Evolutionary conservation across 2,329 filamentous ascomycete species (phyloP), one percentile per base, ranked within the genome.

Genomic region (Botrytis elliptica): DNA sequence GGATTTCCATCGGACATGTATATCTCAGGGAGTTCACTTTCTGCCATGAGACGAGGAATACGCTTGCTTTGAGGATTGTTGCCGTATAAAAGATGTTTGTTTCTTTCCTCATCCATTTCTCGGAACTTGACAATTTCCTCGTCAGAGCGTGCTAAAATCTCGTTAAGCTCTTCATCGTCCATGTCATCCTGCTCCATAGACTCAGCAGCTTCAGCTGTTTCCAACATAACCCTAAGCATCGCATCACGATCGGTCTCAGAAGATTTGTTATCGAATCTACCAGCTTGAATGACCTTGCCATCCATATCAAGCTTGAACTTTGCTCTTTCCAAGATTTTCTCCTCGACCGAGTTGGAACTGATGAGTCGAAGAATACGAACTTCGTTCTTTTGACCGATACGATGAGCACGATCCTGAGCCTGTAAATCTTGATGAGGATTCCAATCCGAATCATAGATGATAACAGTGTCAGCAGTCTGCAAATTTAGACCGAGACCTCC

Each of bases 401-500:
- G 95, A 90, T 99, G 96, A 65, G 96, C 96, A 91, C 96, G 96
- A 92, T 99, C 96, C 82, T 99, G 96, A 22, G 96, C 96, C 83
- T 99, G 96, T 83, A 99, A 86, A 92, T 99, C 96, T 83, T 99
- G 96, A 82, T 98, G 95, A 81, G 96, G 96, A 83, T 99, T 99
- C 96, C 96, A 99, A 85, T 99, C 96, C 0, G 96, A 99, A 81
- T 99, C 96, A 84, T 98, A 99, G 81, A 99, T 99, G 83, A 99
- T 98, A 85, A 99, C 96, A 1, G 96, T 99, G 83, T 99, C 96
- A 60, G 96, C 96, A 64, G 95, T 98, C 84, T 99, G 96, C 82
- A 99, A 83, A 81, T 99, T 99, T 78, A 99, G 88, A 88, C 96
- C 96, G 18, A 99, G 88, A 89, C 96, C 96, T 91, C 96, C 96